Base-by-base conservation (phyloP, 202 grass and related monocot species). In the Eragrostis tef region DNA sequence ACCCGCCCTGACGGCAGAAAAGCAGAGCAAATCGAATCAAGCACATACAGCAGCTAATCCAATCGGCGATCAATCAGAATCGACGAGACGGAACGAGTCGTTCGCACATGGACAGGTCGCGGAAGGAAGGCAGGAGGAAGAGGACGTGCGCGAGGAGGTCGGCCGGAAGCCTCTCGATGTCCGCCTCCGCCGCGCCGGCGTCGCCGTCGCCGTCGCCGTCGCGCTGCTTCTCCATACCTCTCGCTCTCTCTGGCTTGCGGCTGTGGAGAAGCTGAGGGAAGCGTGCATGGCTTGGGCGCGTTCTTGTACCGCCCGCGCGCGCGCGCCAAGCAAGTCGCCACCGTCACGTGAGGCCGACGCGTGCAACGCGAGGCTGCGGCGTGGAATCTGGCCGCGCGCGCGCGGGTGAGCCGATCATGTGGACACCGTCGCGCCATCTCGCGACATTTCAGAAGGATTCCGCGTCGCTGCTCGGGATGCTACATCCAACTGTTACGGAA, bases 131-230 rank as follows among this genome's bases (percentile, higher is more conserved):
- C 54, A 98, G 88, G 51, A 97, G 80, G 21, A 79, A 87, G 85
- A 97, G 88, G 82, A 86, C 89, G 83, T 92, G 79, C 21, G 91
- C 88, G 25, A 97, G 85, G 67, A 97, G 63, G 80, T 97, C 91
- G 8, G 84, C 85, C 14, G 94, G 94, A 7, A 97, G 81, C 64
- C 84, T 53, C 64, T 97, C 93, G 44, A 97, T 88, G 49, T 91
- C 92, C 22, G 51, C 62, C 75, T 74, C 79, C 80, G 1, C 43
- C 42, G 7, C 74, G 65, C 14, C 54, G 25, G 10, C 74, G 54
- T 9, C 54, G 25, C 19, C 54, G 52, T n/a, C n/a, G n/a, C 34
- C 67, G 27, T 13, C 70, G 22, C 9, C 24, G 11, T n/a, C 50
- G 27, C 49, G 44, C 34, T 65, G 61, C 36, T 21, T 17, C 19